These are phyloP conservation scores for Asterionellopsis glacialis DNA, from an alignment of 108 stramenopile species.

Conservation along the genomic window DNA sequence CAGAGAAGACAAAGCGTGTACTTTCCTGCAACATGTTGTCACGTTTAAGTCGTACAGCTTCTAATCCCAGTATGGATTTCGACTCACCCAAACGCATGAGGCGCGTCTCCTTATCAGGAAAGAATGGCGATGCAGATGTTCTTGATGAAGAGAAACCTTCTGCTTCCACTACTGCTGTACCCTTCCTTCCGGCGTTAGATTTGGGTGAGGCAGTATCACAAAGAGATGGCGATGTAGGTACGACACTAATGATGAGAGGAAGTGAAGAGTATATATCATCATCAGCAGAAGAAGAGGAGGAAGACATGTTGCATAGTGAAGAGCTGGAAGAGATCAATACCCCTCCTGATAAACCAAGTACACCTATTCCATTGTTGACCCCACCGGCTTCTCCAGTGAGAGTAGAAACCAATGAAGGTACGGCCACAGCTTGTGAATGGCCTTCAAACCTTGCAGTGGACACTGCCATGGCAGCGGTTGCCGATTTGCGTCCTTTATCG, in stretches of 20 bases:
- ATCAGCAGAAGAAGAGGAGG: conserved; percentile 23
- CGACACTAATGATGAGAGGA: neutral
- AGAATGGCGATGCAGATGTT: neutral
- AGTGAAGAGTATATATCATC: conserved; percentile 8
- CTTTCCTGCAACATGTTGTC: conserved; percentile 33
- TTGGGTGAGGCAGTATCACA: conserved; percentile 3
- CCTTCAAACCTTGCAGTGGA: conserved; percentile 68
- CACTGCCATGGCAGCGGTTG: conserved; percentile 44
- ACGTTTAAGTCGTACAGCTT: conserved; percentile 18
- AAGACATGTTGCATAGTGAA: conserved; percentile 15
- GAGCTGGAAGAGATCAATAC: conserved; percentile 15
- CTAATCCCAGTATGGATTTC: neutral
- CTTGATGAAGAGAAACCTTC: neutral
- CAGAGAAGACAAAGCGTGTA: conserved; percentile 27
- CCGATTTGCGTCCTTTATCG: conserved; percentile 11
- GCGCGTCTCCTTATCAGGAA: neutral
- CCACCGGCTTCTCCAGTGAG: conserved; percentile 28
- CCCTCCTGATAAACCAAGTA: conserved; percentile 11
- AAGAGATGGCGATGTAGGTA: neutral
- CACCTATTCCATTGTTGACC: conserved; percentile 35
- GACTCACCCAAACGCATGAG: conserved; percentile 14
- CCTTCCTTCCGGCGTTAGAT: conserved; percentile 14
- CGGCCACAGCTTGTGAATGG: conserved; percentile 51
- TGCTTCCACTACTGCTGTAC: conserved; percentile 11
- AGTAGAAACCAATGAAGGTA: conserved; percentile 5